phyloP scores from a whole-genome alignment of 305 asterid species.

The Fraxinus paxiana region DNA sequence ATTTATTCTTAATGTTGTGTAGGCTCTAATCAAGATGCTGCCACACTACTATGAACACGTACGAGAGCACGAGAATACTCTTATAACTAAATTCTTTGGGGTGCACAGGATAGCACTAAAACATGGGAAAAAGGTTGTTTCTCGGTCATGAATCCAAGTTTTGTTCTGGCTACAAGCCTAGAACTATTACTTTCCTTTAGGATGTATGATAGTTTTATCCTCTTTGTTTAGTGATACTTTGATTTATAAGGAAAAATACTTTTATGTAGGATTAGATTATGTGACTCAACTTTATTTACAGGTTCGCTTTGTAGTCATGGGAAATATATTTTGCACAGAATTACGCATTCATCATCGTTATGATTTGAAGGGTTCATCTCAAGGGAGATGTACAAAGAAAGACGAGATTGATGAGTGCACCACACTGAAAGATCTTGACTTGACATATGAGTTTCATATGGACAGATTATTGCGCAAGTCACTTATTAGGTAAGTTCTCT shows the following conservation, averaged over 20 bases:
- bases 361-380: slow-evolving; percentile 90
- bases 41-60: slow-evolving; percentile 81
- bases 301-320: slow-evolving; percentile 97
- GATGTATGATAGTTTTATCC: background rate
- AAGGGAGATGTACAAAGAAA: slow-evolving; percentile 77
- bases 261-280: slow-evolving; percentile 10
- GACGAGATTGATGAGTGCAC: slow-evolving; percentile 70
- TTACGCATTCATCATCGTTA: slow-evolving; percentile 85
- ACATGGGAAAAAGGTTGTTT: slow-evolving; percentile 69
- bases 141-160: slow-evolving; percentile 16
- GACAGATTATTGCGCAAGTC: slow-evolving; percentile 74
- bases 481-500: slow-evolving; percentile 58
- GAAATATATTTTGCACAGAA: slow-evolving; percentile 95
- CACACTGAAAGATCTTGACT: slow-evolving; percentile 88
- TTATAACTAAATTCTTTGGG: slow-evolving; percentile 90
- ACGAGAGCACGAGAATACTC: slow-evolving; percentile 74
- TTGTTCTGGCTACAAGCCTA: background rate
- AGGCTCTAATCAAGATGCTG: slow-evolving; percentile 81
- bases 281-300: slow-evolving; percentile 32
- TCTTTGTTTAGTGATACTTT: slow-evolving; percentile 6
- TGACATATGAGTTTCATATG: slow-evolving; percentile 83
- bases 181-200: slow-evolving; percentile 14
- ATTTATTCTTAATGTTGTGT: slow-evolving; percentile 25
- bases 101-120: slow-evolving; percentile 62
- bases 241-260: background rate